phyloP scores from a whole-genome alignment of 768 basidiomycete genomes.

The Crucibulum laeve region DNA sequence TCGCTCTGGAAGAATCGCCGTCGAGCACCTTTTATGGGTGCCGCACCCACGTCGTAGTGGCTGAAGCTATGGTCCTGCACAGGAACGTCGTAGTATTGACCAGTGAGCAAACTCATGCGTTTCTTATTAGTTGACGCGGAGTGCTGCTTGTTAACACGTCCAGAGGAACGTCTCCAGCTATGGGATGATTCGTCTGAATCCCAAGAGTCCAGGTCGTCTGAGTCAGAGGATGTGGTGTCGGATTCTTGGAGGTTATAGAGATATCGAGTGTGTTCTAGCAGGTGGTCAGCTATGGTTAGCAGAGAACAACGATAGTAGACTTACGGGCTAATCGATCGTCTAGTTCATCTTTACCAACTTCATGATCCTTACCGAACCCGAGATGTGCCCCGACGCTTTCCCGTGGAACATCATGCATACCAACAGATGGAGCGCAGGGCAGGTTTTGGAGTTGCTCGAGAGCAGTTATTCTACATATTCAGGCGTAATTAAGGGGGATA shows the following conservation, averaged over 20 bases:
- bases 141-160: slow-evolving; percentile 16
- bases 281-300: not conserved
- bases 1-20: slow-evolving; percentile 59
- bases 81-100: slow-evolving; percentile 51
- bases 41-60: slow-evolving; percentile 32
- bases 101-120: slow-evolving; percentile 68
- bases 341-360: slow-evolving; percentile 51
- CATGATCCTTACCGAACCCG: slow-evolving; percentile 47
- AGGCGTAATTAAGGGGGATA: not conserved
- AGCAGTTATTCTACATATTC: slow-evolving; percentile 25
- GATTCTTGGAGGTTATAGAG: slow-evolving; percentile 57
- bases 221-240: slow-evolving; percentile 41
- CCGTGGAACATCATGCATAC: slow-evolving; percentile 77
- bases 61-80: slow-evolving; percentile 36
- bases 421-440: slow-evolving; percentile 75
- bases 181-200: slow-evolving; percentile 48
- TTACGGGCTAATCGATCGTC: slow-evolving; percentile 71
- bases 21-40: slow-evolving; percentile 25
- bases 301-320: slow-evolving; percentile 17
- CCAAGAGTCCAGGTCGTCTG: slow-evolving; percentile 37
- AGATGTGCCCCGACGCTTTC: slow-evolving; percentile 64
- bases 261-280: slow-evolving; percentile 60
- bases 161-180: slow-evolving; percentile 12
- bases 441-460: slow-evolving; percentile 39
- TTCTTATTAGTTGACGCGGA: slow-evolving; percentile 31